These are phyloP conservation scores for Ceratocystis destructans DNA, from an alignment of 2,329 filamentous ascomycete genomes.

Conservation along the genomic window DNA sequence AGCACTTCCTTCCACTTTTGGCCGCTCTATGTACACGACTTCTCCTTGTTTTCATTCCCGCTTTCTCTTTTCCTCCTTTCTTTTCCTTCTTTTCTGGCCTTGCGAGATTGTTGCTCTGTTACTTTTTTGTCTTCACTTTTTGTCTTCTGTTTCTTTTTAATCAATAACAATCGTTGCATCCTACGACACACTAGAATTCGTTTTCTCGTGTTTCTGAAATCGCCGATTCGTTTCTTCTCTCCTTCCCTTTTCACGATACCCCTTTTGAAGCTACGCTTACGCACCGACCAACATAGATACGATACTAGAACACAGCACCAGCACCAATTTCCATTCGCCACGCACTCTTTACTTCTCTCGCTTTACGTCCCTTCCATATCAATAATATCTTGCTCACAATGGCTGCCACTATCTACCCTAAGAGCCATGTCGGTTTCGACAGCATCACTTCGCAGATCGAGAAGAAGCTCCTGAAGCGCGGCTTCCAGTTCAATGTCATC, in stretches of 20 bases:
- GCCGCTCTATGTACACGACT: neutral
- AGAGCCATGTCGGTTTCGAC: slow-evolving; percentile 99
- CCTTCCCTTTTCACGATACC: slow-evolving; percentile 19
- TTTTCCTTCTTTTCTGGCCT: neutral
- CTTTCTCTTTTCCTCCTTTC: slow-evolving; percentile 12
- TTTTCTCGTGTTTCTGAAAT: slow-evolving; percentile 11
- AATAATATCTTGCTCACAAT: slow-evolving; percentile 30
- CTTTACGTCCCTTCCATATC: slow-evolving; percentile 23
- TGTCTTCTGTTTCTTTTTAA: slow-evolving; percentile 8
- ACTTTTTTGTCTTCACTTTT: slow-evolving; percentile 8
- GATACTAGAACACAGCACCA: slow-evolving; percentile 23
- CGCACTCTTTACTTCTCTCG: neutral
- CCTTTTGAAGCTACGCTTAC: slow-evolving; percentile 18
- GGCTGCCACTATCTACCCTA: slow-evolving; percentile 61
- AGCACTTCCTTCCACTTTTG: slow-evolving; percentile 7
- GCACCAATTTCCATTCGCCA: neutral
- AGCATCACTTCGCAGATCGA: slow-evolving; percentile 99
- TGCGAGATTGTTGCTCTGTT: slow-evolving; percentile 7
- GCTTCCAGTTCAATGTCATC: slow-evolving; percentile 99
- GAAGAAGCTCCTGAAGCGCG: slow-evolving; percentile 98
- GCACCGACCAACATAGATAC: slow-evolving; percentile 19
- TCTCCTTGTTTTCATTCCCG: slow-evolving; percentile 9
- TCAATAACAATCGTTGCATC: slow-evolving; percentile 15
- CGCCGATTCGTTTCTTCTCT: slow-evolving; percentile 12
- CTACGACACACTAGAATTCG: neutral